Evolutionary conservation across 257 asterid species (phyloP).

Genomic region (Nicotiana paniculata): DNA sequence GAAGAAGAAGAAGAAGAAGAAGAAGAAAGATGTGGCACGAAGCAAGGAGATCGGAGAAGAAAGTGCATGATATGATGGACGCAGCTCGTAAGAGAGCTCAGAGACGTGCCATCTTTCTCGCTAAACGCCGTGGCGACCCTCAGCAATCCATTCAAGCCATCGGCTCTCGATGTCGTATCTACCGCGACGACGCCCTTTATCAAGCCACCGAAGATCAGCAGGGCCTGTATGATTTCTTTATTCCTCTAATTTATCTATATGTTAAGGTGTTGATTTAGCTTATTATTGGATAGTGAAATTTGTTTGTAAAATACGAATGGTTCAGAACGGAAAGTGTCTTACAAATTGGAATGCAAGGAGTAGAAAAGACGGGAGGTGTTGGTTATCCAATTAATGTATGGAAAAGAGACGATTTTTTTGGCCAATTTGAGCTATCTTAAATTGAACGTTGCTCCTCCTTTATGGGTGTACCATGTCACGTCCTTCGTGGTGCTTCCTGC

Average conservation of each 20-base stretch:
- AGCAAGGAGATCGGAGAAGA: constrained; percentile 91
- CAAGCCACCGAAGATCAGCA: constrained; percentile 90
- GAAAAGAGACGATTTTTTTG: background rate
- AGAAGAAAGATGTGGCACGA: constrained; percentile 88
- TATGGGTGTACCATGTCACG: background rate
- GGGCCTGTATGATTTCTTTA: constrained; percentile 57
- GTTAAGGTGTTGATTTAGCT: background rate
- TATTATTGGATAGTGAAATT: background rate
- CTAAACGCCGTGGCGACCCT: constrained; percentile 97
- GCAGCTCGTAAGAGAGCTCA: constrained; percentile 99
- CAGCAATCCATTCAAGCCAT: constrained; percentile 85
- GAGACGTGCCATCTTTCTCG: constrained; percentile 84
- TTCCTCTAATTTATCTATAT: background rate
- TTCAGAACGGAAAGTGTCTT: background rate
- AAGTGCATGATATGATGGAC: constrained; percentile 99
- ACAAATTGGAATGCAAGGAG: background rate
- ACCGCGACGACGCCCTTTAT: constrained; percentile 83
- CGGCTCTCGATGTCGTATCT: constrained; percentile 75
- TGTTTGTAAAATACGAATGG: background rate
- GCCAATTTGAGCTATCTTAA: background rate
- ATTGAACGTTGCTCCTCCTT: background rate
- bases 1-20: background rate
- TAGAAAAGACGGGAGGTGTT: background rate
- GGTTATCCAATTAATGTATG: background rate
- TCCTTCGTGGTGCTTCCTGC: background rate